These are phyloP conservation scores for Epichloe coenophiala DNA, from an alignment of 2,329 filamentous ascomycete genomes.

Conservation along the genomic window DNA sequence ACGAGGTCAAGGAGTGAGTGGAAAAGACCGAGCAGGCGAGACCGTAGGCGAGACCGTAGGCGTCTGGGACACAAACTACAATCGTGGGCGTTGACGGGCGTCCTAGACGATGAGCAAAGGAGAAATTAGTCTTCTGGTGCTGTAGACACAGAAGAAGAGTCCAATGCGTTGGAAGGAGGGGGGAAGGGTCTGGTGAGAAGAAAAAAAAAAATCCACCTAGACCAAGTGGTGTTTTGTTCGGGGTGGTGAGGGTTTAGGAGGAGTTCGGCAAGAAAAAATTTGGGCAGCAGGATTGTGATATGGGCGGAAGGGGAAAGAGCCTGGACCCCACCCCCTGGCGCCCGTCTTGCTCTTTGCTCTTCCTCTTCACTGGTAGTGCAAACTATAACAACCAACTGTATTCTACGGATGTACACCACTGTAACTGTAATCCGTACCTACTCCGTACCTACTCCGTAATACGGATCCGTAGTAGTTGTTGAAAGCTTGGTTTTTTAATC, in stretches of 20 bases:
- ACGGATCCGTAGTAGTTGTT: too few species aligned
- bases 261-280: slow-evolving; percentile 22
- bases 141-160: slow-evolving; percentile 19
- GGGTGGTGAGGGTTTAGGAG: slow-evolving; percentile 24
- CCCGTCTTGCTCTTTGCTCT: not conserved
- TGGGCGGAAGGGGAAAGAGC: slow-evolving; percentile 18
- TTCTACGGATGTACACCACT: too few species aligned
- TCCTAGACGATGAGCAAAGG: slow-evolving; percentile 13
- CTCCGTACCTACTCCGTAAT: too few species aligned
- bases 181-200: slow-evolving; percentile 19
- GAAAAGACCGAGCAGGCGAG: slow-evolving; percentile 12
- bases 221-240: slow-evolving; percentile 17
- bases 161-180: slow-evolving; percentile 19
- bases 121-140: slow-evolving; percentile 17
- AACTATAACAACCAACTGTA: too few species aligned
- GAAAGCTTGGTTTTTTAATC: too few species aligned
- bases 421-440: too few species aligned
- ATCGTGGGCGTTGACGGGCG: slow-evolving; percentile 16
- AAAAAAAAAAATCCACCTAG: slow-evolving; percentile 20
- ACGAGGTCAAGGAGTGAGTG: slow-evolving; percentile 18
- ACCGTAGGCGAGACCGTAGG: too few species aligned
- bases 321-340: slow-evolving; percentile 1
- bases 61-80: slow-evolving; percentile 19
- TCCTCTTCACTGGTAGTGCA: not conserved
- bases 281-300: slow-evolving; percentile 24